Evolutionary conservation across 768 basidiomycete genomes (phyloP), one percentile per base, ranked within the genome.

Genomic region (Cystofilobasidium capitatum): DNA sequence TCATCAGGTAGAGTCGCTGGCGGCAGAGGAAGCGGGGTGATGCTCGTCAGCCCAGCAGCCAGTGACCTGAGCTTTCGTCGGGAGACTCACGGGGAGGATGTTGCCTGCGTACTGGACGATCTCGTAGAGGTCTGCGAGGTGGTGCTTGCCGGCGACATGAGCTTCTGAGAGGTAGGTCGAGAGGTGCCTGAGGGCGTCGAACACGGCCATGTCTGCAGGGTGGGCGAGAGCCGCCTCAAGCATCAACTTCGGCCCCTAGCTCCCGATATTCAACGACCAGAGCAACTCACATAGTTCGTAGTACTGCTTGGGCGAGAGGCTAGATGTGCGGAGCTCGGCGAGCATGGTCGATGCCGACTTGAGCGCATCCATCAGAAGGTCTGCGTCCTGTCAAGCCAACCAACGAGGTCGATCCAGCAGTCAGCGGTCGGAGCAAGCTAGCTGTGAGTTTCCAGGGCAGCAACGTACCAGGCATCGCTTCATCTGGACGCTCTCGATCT

Each of bases 261-360:
- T n/a, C n/a, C n/a, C n/a, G n/a, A n/a, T n/a, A n/a, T n/a, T n/a
- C n/a, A n/a, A n/a, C 29, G 55, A 10, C 13, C 24, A 3, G n/a
- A 14, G 20, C 4, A 5, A 72, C 86, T 71, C 70, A 94, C 92
- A 98, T 40, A 98, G 85, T 80, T 98, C 96, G 76, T 98, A 98
- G 78, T 99, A 99, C 75, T 97, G 92, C 75, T 99, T 99, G 14
- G 77, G 77, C 1, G 89, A 88, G 71, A 98, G 81, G 13, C 89
- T 89, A 1, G 89, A 91, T 0, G 94, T 98, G 65, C 96, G 83
- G 29, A 98, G 82, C 75, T 98, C 96, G 14, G 91, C 90, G 60
- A 99, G 85, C 94, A 98, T 98, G 66, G 92, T 83, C 74, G 92
- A 96, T 2, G 96, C 93, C 67, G 88, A 88, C 80, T 99, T 98